Percentiles rank a stretch among this genome's conserved stretches.
phyloP scores from a whole-genome alignment of 139 green algal species.

The Haematococcus lacustris region DNA sequence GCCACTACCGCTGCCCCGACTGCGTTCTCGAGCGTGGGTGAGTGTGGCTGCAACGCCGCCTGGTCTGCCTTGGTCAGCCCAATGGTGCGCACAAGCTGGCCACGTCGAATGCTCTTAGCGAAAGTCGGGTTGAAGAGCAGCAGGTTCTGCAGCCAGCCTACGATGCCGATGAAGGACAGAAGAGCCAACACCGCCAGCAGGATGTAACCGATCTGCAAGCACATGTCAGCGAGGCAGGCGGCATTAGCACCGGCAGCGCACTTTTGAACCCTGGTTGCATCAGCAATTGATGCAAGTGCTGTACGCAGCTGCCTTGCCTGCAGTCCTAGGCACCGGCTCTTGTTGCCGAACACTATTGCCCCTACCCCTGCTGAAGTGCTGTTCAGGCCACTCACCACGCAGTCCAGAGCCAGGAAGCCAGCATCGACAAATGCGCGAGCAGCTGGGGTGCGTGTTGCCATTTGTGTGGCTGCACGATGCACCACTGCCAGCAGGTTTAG shows the following conservation, averaged over 20 bases:
- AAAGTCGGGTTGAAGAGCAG: conserved; percentile 44
- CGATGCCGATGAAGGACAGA: conserved; percentile 30
- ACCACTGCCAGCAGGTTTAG: conserved; percentile 13
- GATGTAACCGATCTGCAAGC: conserved; percentile 37
- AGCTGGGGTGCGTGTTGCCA: neutral
- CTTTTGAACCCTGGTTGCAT: no score
- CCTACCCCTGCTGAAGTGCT: no score
- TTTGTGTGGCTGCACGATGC: conserved; percentile 1
- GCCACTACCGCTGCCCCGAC: neutral
- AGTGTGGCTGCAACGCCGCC: neutral
- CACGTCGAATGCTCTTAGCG: conserved; percentile 17
- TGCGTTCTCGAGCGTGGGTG: neutral
- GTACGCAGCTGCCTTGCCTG: no score
- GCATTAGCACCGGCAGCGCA: no score
- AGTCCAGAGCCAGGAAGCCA: conserved; percentile 9
- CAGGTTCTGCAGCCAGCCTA: conserved; percentile 29
- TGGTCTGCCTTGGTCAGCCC: neutral
- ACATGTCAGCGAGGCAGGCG: no score
- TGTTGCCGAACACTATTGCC: no score
- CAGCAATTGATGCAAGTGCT: no score
- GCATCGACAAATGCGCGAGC: conserved; percentile 20
- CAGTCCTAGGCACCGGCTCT: no score
- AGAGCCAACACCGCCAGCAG: conserved; percentile 31
- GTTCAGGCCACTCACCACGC: no score
- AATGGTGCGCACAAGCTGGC: conserved; percentile 6